Percentiles rank a stretch among this genome's conserved stretches.
Evolutionary conservation across 202 grass and related monocot species (phyloP).

Genomic region (Cymbopogon flexuosus): DNA sequence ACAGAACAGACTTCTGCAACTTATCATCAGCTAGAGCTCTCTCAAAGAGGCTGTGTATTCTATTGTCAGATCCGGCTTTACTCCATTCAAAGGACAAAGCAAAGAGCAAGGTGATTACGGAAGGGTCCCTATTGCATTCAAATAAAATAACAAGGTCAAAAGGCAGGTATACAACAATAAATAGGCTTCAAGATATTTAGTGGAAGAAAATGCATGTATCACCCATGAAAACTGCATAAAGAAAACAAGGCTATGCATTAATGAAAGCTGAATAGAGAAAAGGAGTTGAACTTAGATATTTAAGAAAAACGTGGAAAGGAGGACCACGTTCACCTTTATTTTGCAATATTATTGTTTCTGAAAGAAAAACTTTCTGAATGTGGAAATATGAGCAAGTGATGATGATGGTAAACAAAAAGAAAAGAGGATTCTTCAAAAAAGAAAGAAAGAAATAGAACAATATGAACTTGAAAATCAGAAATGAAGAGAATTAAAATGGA

Average conservation of each 20-base stretch:
- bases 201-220: not conserved
- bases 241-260: not conserved
- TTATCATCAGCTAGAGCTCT: slow-evolving; percentile 77
- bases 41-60: slow-evolving; percentile 86
- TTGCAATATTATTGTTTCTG: not conserved
- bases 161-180: slow-evolving; percentile 7
- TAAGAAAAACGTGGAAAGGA: not conserved
- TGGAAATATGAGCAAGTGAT: not conserved
- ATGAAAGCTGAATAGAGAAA: not conserved
- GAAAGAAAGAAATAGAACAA: not conserved
- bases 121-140: slow-evolving; percentile 60
- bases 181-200: slow-evolving; percentile 6
- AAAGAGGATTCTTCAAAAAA: not conserved
- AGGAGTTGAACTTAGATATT: not conserved
- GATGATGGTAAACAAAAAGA: not conserved
- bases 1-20: slow-evolving; percentile 80
- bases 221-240: not conserved
- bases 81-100: slow-evolving; percentile 79
- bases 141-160: slow-evolving; percentile 23
- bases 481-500: not conserved
- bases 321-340: not conserved
- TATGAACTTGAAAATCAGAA: not conserved
- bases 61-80: slow-evolving; percentile 65
- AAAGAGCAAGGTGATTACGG: slow-evolving; percentile 69
- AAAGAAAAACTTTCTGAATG: not conserved